Base-by-base conservation (phyloP, 2,329 filamentous ascomycete species). In the Pseudonectria foliicola region DNA sequence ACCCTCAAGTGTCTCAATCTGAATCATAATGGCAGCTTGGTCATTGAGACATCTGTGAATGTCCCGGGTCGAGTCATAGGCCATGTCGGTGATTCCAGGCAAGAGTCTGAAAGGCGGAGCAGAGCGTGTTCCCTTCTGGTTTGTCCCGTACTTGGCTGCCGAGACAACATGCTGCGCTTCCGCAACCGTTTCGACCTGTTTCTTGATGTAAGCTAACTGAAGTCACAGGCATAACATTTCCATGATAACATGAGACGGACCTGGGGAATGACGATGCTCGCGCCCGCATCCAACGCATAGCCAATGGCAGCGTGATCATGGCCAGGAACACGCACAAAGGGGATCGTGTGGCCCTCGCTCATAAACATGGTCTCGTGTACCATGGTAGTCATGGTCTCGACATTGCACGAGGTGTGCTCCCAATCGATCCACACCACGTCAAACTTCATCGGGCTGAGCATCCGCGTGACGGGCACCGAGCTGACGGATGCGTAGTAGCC, bases 321-420 rank as follows among this genome's bases (percentile, higher is more conserved):
- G 13, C 64, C 62, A 2, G 65, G 63, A 7, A 70, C 56, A 14
- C 66, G 54, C 23, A 70, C 67, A 31, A 61, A 64, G 7, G 67
- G 64, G 29, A 68, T 66, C 6, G 60, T 67, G 27, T 52, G 57
- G 4, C 67, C 67, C 13, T 62, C 56, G 46, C 62, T 66, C 55
- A 68, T 61, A 45, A 67, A 68, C 40, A 64, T 61, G 38, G 64
- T 48, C 34, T 68, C 64, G 37, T 69, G 66, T 2, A 70, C 65
- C 53, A 70, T 66, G 27, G 52, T 60, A 2, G 65, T 70, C 67
- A 70, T 70, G n/a, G 66, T 70, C 52, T 70, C 66, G 16, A 68
- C 58, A 34, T 61, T 59, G 45, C 62, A 67, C 3, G 64, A 49
- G 7, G 54, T 57, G 49, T 70, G 67, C 46, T 70, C 67, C 67